A percentile compares a stretch with the other conserved stretches of the same genome.
Evolutionary conservation across 176 grass and related monocot species (phyloP).

Genomic region (Carex kokanica): DNA sequence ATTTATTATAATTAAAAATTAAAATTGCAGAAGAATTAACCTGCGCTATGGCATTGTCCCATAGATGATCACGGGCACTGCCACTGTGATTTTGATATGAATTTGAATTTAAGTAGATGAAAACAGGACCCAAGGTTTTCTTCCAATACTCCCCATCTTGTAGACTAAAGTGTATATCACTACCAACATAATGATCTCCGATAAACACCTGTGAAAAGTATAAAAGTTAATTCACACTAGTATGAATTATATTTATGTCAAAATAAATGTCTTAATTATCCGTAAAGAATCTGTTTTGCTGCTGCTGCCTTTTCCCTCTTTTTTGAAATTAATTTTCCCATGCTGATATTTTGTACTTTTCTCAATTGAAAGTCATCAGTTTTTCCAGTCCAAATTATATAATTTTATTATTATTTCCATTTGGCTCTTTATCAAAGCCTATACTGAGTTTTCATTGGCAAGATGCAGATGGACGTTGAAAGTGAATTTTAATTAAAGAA

Average conservation of each 20-base stretch:
- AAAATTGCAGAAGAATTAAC: constrained; percentile 2
- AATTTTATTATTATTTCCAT: background rate
- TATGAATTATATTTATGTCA: background rate
- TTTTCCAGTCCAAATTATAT: background rate
- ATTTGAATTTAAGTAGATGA: constrained; percentile 73
- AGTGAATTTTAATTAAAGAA: background rate
- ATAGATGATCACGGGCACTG: constrained; percentile 27
- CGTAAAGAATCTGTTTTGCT: background rate
- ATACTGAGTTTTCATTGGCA: no score
- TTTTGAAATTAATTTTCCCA: background rate
- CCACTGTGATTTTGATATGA: background rate
- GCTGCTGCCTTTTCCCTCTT: background rate
- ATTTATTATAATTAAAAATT: background rate
- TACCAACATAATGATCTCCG: constrained; percentile 55
- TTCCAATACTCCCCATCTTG: constrained; percentile 62
- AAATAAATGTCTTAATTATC: background rate
- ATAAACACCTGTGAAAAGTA: constrained; percentile 53
- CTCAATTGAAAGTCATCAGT: background rate
- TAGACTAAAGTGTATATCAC: constrained; percentile 39
- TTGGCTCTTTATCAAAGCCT: background rate
- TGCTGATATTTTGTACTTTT: background rate
- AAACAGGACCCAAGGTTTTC: constrained; percentile 76
- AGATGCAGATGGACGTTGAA: background rate
- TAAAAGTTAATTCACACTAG: background rate
- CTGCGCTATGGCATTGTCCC: constrained; percentile 71